These are phyloP conservation scores for Pistacia vera DNA, from an alignment of 345 rosid genomes.

Conservation along the genomic window DNA sequence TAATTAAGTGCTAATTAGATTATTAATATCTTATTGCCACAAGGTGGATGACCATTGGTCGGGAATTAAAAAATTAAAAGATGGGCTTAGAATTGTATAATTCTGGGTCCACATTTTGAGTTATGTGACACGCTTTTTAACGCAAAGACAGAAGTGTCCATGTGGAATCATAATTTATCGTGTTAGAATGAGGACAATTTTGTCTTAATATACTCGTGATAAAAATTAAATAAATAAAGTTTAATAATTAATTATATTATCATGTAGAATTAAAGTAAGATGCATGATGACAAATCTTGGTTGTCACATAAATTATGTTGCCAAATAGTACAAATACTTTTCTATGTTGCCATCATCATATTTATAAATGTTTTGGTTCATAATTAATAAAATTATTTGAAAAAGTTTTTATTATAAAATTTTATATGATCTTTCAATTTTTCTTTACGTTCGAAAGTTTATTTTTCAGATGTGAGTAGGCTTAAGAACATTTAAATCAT, in stretches of 20 bases:
- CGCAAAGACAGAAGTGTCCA: conserved; percentile 8
- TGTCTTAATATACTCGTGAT: background rate
- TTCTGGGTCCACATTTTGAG: conserved; percentile 9
- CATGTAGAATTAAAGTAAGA: background rate
- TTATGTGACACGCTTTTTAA: background rate
- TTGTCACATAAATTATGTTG: background rate
- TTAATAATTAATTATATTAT: too few relatives aligned
- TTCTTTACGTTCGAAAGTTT: too few relatives aligned
- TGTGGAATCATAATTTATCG: background rate
- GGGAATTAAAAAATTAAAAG: background rate
- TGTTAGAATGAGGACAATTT: background rate
- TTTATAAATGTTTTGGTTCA: too few relatives aligned
- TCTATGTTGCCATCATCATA: too few relatives aligned
- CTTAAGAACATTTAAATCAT: too few relatives aligned
- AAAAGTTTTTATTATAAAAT: too few relatives aligned
- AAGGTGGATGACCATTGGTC: conserved; percentile 9
- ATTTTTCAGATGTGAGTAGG: too few relatives aligned
- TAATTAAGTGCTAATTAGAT: background rate
- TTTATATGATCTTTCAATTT: too few relatives aligned
- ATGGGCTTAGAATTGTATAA: background rate
- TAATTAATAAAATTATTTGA: too few relatives aligned
- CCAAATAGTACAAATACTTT: too few relatives aligned
- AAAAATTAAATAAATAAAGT: too few relatives aligned
- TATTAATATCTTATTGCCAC: background rate
- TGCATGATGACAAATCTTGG: background rate